Conservation (phyloP, 495 filamentous ascomycete species). For the Patellaria atrata region DNA sequence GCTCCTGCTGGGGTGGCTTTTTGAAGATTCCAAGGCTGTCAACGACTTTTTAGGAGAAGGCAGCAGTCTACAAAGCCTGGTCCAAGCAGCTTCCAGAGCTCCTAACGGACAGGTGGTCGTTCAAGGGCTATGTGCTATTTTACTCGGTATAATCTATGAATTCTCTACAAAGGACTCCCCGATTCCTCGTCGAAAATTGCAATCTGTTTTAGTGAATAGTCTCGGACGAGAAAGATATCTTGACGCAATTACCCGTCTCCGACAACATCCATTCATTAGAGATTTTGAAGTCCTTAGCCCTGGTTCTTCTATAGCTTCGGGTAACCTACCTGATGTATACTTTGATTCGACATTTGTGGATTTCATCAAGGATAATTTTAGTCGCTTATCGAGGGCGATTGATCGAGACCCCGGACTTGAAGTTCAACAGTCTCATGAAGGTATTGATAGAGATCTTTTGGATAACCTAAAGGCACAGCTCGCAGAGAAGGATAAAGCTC, state of each 20-base stretch:
- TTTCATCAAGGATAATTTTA: slow-evolving; percentile 92
- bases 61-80: slow-evolving; percentile 75
- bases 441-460: slow-evolving; percentile 34
- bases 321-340: slow-evolving; percentile 64
- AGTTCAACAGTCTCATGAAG: slow-evolving; percentile 36
- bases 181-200: slow-evolving; percentile 66
- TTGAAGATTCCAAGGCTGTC: slow-evolving; percentile 79
- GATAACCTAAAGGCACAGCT: slow-evolving; percentile 69
- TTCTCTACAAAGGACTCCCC: slow-evolving; percentile 97
- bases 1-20: slow-evolving; percentile 85
- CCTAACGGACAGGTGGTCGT: slow-evolving; percentile 45
- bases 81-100: slow-evolving; percentile 56
- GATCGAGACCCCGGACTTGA: slow-evolving; percentile 85
- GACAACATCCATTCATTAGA: slow-evolving; percentile 67
- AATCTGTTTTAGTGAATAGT: slow-evolving; percentile 61
- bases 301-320: slow-evolving; percentile 37
- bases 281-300: slow-evolving; percentile 84
- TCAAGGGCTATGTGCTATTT: slow-evolving; percentile 66
- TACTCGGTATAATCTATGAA: slow-evolving; percentile 85
- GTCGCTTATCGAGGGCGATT: slow-evolving; percentile 68
- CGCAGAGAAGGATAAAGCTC: slow-evolving; percentile 51
- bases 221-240: slow-evolving; percentile 83
- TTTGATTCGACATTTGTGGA: slow-evolving; percentile 82
- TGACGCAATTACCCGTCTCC: slow-evolving; percentile 64
- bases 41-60: slow-evolving; percentile 92